phyloP scores from a whole-genome alignment of 805 yeast species.

The Candida chilensis region DNA sequence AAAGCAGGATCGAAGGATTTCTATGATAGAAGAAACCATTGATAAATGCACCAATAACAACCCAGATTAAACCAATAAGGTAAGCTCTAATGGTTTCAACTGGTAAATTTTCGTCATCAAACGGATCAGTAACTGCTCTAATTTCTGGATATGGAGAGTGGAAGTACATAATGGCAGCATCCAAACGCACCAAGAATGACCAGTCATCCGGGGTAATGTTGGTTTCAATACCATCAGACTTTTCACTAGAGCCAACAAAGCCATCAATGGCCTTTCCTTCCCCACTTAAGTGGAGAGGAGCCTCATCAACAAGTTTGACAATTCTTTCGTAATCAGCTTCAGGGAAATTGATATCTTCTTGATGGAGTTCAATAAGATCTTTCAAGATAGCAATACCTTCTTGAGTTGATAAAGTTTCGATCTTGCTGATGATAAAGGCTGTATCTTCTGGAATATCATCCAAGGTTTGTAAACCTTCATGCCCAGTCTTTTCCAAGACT shows the following conservation, averaged over 20 bases:
- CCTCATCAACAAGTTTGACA: conserved; percentile 5
- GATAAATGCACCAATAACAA: conserved; percentile 21
- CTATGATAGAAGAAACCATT: conserved; percentile 26
- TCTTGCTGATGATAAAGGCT: conserved; percentile 29
- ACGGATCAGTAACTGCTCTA: conserved; percentile 25
- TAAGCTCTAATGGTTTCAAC: conserved; percentile 27
- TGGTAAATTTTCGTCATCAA: conserved; percentile 21
- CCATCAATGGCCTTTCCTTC: too few relatives aligned
- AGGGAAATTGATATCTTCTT: conserved; percentile 39
- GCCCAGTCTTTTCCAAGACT: conserved; percentile 15
- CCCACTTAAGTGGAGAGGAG: conserved; percentile 1
- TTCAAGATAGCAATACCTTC: conserved; percentile 30
- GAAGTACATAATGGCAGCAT: conserved; percentile 16
- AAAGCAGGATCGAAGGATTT: conserved; percentile 20
- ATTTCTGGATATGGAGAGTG: conserved; percentile 32
- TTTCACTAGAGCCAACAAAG: too few relatives aligned
- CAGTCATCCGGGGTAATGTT: conserved; percentile 11
- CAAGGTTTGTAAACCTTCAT: conserved; percentile 13
- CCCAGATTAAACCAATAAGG: conserved; percentile 23
- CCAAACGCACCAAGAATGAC: conserved; percentile 16
- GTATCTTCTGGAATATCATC: conserved; percentile 20
- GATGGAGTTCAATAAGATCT: conserved; percentile 28
- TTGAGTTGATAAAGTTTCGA: conserved; percentile 19
- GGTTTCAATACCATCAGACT: neutral
- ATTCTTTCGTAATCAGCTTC: conserved; percentile 22